Percentiles rank a stretch among this genome's conserved stretches.
Evolutionary conservation across 1,139 yeast genomes (phyloP).

Genomic region (Candida freyschussii): DNA sequence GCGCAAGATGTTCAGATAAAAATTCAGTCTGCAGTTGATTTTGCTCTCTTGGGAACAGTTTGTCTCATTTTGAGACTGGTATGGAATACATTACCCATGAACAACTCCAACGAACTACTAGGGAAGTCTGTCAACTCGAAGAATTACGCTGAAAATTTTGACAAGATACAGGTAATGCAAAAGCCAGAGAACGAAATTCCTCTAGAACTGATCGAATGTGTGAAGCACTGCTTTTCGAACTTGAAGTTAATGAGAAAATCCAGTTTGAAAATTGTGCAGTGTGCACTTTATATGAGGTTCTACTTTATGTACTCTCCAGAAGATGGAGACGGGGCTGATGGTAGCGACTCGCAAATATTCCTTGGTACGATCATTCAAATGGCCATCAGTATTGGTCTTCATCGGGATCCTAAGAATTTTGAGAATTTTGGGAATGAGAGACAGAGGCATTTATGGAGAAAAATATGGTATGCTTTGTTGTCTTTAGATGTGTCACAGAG

Average conservation of each 20-base stretch:
- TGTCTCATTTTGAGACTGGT: slow-evolving; percentile 44
- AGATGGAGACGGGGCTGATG: slow-evolving; percentile 43
- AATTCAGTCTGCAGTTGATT: slow-evolving; percentile 23
- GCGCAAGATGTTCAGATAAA: slow-evolving; percentile 27
- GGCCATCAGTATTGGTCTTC: slow-evolving; percentile 50
- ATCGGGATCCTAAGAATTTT: slow-evolving; percentile 49
- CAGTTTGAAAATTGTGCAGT: slow-evolving; percentile 43
- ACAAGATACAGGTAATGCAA: slow-evolving; percentile 14
- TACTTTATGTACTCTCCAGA: slow-evolving; percentile 49
- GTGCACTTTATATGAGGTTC: slow-evolving; percentile 41
- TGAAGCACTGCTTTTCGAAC: slow-evolving; percentile 32
- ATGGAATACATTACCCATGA: slow-evolving; percentile 44
- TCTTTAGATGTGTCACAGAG: slow-evolving; percentile 40
- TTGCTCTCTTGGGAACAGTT: slow-evolving; percentile 36
- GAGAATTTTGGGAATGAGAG: slow-evolving; percentile 26
- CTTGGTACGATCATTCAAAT: slow-evolving; percentile 44
- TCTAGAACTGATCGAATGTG: slow-evolving; percentile 25
- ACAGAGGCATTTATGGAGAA: slow-evolving; percentile 38
- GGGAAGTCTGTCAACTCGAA: slow-evolving; percentile 15
- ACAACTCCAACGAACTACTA: slow-evolving; percentile 21
- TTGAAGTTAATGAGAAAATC: slow-evolving; percentile 33
- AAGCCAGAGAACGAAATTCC: slow-evolving; percentile 21
- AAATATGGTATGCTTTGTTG: slow-evolving; percentile 41
- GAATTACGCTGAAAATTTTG: slow-evolving; percentile 18
- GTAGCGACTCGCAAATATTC: slow-evolving; percentile 40